Base-by-base conservation (phyloP, 257 asterid species). In the Euphrasia confusa region DNA sequence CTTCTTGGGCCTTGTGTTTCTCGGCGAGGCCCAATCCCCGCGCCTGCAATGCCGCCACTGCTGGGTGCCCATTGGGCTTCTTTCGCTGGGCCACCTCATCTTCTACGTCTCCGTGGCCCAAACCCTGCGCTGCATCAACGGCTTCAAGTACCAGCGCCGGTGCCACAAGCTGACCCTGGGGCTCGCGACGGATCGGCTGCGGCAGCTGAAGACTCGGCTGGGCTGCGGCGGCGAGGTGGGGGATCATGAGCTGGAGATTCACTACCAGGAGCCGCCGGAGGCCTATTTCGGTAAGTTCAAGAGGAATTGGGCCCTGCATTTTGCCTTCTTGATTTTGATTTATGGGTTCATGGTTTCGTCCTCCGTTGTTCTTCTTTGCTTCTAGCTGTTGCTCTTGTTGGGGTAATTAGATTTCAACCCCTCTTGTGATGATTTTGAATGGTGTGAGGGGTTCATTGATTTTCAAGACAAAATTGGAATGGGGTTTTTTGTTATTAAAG, bases 251-350 rank as follows among this genome's bases (percentile, higher is more conserved):
- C 80, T 84, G 44, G 95, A 91, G 75, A 82, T 91, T 28, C 86
- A 79, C 62, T 91, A 91, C 64, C 98, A 91, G 76, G 96, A 91
- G 66, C 98, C 98, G 52, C 95, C 92, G 15, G 98, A 91, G 82
- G 80, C 82, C 62, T 91, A 91, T 64, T 86, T 91, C 27, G 98
- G 89, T 13, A 91, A 88, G 82, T 88, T 91, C 21, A 91, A 91
- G 84, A 86, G 98, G 69, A 91, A 91, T 66, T 91, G 98, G 98
- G 90, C 88, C 30, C 47, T 91, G 74, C 86, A 91, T 79, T 91
- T 91, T 53, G 95, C 89, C 11, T 91, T 88, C 71, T 76, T 91
- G 85, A 84, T 91, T 71, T 81, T 83, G 10, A 74, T 86, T 72
- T 91, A 91, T 69, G 94, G 79, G 0, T 91, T 91, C 71, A 84